Evolutionary conservation across 2,329 filamentous ascomycete genomes (phyloP).

Genomic region (Aspergillus luchuensis): DNA sequence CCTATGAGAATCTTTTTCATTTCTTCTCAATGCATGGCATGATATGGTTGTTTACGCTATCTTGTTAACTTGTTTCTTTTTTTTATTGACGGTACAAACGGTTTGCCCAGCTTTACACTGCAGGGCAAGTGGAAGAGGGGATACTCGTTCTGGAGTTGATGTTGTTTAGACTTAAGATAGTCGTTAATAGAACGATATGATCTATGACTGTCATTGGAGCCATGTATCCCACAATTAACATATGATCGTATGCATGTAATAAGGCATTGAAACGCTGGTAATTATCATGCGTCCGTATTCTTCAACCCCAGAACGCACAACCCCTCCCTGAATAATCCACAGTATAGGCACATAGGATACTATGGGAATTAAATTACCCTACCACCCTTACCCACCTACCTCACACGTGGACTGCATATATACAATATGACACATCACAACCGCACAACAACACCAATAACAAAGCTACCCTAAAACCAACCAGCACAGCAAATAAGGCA

Average conservation of each 20-base stretch:
- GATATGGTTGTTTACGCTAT: slow-evolving; percentile 34
- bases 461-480: not conserved
- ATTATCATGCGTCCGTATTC: too few relatives aligned
- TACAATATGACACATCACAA: too few relatives aligned
- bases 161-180: slow-evolving; percentile 17
- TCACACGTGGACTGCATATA: too few relatives aligned
- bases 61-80: slow-evolving; percentile 1
- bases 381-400: too few relatives aligned
- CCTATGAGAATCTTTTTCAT: slow-evolving; percentile 28
- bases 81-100: slow-evolving; percentile 32
- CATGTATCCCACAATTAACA: not conserved
- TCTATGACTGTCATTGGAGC: not conserved
- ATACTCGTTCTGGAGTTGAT: slow-evolving; percentile 19
- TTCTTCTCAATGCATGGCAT: slow-evolving; percentile 44
- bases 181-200: slow-evolving; percentile 19
- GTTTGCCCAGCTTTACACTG: slow-evolving; percentile 11
- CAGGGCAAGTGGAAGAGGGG: slow-evolving; percentile 17
- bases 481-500: not conserved
- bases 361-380: too few relatives aligned
- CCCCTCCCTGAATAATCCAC: too few relatives aligned
- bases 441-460: slow-evolving; percentile 2
- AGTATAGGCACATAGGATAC: too few relatives aligned
- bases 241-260: too few relatives aligned
- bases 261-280: not conserved
- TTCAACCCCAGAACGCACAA: too few relatives aligned